These are phyloP conservation scores for Begonia peltatifolia DNA, from an alignment of 306 rosid species.

Conservation along the genomic window DNA sequence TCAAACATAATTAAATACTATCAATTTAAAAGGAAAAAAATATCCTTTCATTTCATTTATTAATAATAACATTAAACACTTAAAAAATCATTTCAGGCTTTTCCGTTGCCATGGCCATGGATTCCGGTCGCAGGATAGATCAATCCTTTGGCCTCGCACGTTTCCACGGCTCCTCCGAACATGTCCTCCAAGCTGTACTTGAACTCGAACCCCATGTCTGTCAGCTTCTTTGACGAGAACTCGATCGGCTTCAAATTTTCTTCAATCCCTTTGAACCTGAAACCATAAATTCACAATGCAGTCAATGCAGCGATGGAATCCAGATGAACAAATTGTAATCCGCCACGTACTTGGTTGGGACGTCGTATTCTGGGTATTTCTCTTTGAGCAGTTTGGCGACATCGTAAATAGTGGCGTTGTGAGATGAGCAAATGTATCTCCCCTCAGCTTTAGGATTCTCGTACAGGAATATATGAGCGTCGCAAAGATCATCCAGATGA, in stretches of 20 bases:
- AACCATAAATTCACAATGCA: not conserved
- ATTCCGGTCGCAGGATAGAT: slow-evolving; percentile 8
- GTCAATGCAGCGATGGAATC: not conserved
- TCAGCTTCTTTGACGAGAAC: slow-evolving; percentile 53
- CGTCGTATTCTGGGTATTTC: slow-evolving; percentile 35
- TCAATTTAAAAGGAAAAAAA: too few relatives aligned
- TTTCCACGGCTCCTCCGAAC: slow-evolving; percentile 44
- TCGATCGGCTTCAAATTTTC: slow-evolving; percentile 33
- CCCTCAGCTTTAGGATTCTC: slow-evolving; percentile 54
- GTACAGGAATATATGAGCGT: slow-evolving; percentile 41
- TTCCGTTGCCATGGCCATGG: not conserved
- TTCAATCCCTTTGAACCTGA: slow-evolving; percentile 45
- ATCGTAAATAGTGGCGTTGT: slow-evolving; percentile 46
- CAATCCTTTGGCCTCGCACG: slow-evolving; percentile 43
- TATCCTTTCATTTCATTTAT: too few relatives aligned
- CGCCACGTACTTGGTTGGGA: slow-evolving; percentile 45
- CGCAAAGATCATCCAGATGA: slow-evolving; percentile 62
- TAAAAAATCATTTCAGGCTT: not conserved
- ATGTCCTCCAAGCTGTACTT: slow-evolving; percentile 58
- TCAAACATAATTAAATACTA: not conserved
- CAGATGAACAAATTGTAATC: not conserved
- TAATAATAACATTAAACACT: too few relatives aligned
- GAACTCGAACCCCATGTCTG: slow-evolving; percentile 47
- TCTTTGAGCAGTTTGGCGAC: slow-evolving; percentile 33
- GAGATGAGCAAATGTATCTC: slow-evolving; percentile 47